Conservation (phyloP, 306 rosid genomes). For the Malus asiatica region DNA sequence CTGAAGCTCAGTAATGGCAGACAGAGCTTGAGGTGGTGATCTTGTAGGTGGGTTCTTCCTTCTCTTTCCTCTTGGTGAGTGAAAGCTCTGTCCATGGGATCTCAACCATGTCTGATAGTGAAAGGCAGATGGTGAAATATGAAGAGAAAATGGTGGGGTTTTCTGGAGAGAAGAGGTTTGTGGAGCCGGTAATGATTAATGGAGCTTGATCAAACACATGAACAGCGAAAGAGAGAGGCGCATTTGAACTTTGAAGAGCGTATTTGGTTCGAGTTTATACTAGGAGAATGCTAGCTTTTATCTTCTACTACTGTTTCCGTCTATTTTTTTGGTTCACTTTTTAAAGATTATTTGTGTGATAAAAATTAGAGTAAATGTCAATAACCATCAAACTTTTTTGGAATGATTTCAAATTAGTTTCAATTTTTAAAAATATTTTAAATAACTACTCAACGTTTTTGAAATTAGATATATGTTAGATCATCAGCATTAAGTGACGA, state of each 20-base stretch:
- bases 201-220: constrained; percentile 38
- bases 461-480: no score
- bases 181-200: constrained; percentile 26
- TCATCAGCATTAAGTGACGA: no score
- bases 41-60: constrained; percentile 36
- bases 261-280: background rate
- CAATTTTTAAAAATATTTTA: no score
- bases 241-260: constrained; percentile 12
- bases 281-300: background rate
- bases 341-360: background rate
- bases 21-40: constrained; percentile 41
- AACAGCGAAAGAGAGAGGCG: constrained; percentile 5
- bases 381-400: no score
- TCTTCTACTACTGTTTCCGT: background rate
- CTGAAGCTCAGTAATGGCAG: constrained; percentile 32
- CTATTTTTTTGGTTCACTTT: background rate
- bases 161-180: background rate
- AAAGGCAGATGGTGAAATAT: constrained; percentile 16
- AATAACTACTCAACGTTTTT: no score
- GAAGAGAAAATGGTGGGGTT: constrained; percentile 1
- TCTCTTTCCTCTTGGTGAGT: constrained; percentile 41
- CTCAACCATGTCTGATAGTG: constrained; percentile 50
- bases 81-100: constrained; percentile 53
- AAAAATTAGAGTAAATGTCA: no score
- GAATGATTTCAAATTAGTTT: no score